Evolutionary conservation across 2,329 filamentous ascomycete genomes (phyloP).

Genomic region (Eutypella sp.): DNA sequence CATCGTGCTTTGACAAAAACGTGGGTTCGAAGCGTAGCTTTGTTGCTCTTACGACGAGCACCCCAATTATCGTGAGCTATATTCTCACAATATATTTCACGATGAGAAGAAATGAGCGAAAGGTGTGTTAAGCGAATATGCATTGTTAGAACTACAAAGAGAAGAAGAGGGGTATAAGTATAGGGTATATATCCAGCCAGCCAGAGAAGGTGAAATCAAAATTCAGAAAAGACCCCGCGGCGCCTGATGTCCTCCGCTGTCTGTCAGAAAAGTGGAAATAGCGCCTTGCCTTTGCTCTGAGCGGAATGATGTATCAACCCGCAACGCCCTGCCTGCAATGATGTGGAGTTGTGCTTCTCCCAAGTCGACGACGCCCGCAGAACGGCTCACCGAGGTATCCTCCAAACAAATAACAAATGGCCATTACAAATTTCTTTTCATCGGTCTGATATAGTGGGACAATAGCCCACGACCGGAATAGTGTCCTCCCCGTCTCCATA

Average conservation of each 20-base stretch:
- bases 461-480: neutral
- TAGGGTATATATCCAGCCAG: constrained; percentile 1
- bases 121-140: too few relatives aligned
- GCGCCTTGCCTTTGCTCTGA: neutral
- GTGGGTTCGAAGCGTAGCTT: too few relatives aligned
- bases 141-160: neutral
- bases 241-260: too few relatives aligned
- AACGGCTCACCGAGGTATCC: neutral
- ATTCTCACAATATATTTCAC: too few relatives aligned
- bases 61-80: too few relatives aligned
- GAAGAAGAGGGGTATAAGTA: neutral
- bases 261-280: neutral
- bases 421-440: neutral
- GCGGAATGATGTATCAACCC: neutral
- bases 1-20: too few relatives aligned
- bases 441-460: neutral
- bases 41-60: too few relatives aligned
- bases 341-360: neutral
- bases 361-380: neutral
- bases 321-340: neutral
- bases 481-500: too few relatives aligned
- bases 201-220: neutral
- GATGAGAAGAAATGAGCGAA: too few relatives aligned
- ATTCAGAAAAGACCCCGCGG: neutral
- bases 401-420: neutral